A percentile compares a stretch with the other conserved stretches of the same genome.
phyloP scores from a whole-genome alignment of 768 basidiomycete species.

The Mycena belliarum region DNA sequence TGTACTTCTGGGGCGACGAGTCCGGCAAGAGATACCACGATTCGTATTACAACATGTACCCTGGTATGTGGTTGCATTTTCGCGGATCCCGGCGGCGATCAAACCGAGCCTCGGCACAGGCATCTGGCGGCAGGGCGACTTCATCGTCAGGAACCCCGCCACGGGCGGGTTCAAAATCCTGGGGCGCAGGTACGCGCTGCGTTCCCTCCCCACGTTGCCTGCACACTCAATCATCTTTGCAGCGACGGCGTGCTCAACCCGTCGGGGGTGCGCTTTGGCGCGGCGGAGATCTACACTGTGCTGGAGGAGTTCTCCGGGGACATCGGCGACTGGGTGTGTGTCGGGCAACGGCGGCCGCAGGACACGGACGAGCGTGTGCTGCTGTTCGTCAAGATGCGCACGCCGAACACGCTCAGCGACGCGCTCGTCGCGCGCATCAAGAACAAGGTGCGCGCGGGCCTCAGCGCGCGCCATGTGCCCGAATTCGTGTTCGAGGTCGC shows the following conservation, averaged over 20 bases:
- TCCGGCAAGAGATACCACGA: constrained; percentile 56
- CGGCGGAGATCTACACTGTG: constrained; percentile 77
- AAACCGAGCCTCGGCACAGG: constrained; percentile 31
- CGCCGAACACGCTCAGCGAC: constrained; percentile 45
- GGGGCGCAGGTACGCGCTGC: constrained; percentile 47
- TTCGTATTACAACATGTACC: constrained; percentile 65
- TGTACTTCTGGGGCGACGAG: constrained; percentile 69
- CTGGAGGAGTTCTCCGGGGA: constrained; percentile 56
- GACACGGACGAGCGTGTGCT: constrained; percentile 76
- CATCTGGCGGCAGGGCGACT: constrained; percentile 71
- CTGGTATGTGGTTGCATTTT: constrained; percentile 37
- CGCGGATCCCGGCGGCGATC: neutral
- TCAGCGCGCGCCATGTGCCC: constrained; percentile 79
- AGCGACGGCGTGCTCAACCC: constrained; percentile 62
- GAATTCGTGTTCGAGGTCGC: constrained; percentile 61
- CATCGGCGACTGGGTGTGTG: constrained; percentile 71
- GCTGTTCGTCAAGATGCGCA: constrained; percentile 69
- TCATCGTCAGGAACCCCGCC: constrained; percentile 60
- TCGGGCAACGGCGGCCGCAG: constrained; percentile 64
- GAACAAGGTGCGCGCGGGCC: constrained; percentile 51
- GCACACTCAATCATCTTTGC: neutral
- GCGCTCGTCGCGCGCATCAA: constrained; percentile 51
- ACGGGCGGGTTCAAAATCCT: constrained; percentile 64
- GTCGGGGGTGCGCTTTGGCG: constrained; percentile 80
- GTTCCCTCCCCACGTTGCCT: neutral